phyloP scores from a whole-genome alignment of 495 filamentous ascomycete species.

The Neurospora cerealis region DNA sequence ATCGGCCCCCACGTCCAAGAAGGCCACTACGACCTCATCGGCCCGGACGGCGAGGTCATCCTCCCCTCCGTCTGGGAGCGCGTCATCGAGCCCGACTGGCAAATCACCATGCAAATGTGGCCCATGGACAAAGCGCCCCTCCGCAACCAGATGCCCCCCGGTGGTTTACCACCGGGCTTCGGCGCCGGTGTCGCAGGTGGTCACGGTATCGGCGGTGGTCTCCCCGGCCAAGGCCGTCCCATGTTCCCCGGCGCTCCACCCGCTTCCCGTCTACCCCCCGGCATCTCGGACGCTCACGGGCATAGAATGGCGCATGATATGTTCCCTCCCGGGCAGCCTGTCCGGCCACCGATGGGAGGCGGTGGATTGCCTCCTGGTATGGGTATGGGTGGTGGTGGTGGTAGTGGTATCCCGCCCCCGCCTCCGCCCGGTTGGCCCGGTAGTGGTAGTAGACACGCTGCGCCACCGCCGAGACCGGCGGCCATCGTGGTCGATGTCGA shows the following conservation, averaged over 20 bases:
- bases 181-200: neutral
- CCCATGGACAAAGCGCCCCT: slow-evolving; percentile 50
- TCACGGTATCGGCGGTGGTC: neutral
- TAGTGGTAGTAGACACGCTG: neutral
- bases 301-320: neutral
- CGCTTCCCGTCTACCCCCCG: neutral
- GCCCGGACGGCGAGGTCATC: slow-evolving; percentile 79
- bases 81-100: slow-evolving; percentile 77
- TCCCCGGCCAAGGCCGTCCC: neutral
- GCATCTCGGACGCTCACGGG: neutral
- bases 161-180: slow-evolving; percentile 3
- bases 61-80: slow-evolving; percentile 82
- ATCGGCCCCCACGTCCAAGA: slow-evolving; percentile 75
- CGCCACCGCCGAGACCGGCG: neutral
- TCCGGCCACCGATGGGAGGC: neutral
- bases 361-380: neutral
- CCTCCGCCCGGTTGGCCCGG: slow-evolving; percentile 1
- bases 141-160: slow-evolving; percentile 10
- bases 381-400: neutral
- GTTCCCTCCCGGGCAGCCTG: neutral
- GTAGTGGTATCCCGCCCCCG: neutral
- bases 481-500: slow-evolving; percentile 1
- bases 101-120: slow-evolving; percentile 96
- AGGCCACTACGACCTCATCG: slow-evolving; percentile 76
- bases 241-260: neutral